Base-by-base conservation (phyloP, 164 flowering plant genomes). In the Saururus chinensis region DNA sequence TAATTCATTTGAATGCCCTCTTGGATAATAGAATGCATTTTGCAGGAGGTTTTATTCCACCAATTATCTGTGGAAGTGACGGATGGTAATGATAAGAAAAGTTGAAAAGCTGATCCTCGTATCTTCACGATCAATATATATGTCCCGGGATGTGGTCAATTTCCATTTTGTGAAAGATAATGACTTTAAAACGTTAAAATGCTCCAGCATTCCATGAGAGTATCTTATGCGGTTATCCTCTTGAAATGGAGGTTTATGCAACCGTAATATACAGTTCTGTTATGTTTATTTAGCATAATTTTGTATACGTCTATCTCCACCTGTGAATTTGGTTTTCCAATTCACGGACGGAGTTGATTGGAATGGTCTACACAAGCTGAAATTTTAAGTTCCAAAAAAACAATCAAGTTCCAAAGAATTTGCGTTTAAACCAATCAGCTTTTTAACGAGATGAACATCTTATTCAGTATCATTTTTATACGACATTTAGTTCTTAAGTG, bases 31-130 rank as follows among this genome's bases (percentile, higher is more conserved):
- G 49, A 12, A 45, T 45, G 14, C 49, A 30, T 6, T 6, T 30
- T 45, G 59, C 79, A 89, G 96, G 96, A 66, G 96, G 98, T 12
- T 92, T 92, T 66, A 92, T 89, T 80, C 98, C 89, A 77, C 96
- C 98, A 0, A 84, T 89, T 51, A 92, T 92, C 95, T 92, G 95
- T 69, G 93, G 98, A n/a, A 91, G 95, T 20, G 95, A 92, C 96
- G 93, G 52, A 82, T 95, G 71, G 78, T 66, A 41, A 92, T 92
- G 98, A 81, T 80, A 5, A 71, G 60, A 67, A 89, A 81, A 74
- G 66, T 48, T 63, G 96, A 57, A 80, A 77, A 80, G 93, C 90
- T 20, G 98, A 92, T 76, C 70, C 78, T 4, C 95, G 89, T 0
- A 64, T 83, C 14, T 92, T 82, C 58, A 75, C 84, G 25, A 92